Conservation (phyloP, 179 eudicot species). For the Drosera spatulata region DNA sequence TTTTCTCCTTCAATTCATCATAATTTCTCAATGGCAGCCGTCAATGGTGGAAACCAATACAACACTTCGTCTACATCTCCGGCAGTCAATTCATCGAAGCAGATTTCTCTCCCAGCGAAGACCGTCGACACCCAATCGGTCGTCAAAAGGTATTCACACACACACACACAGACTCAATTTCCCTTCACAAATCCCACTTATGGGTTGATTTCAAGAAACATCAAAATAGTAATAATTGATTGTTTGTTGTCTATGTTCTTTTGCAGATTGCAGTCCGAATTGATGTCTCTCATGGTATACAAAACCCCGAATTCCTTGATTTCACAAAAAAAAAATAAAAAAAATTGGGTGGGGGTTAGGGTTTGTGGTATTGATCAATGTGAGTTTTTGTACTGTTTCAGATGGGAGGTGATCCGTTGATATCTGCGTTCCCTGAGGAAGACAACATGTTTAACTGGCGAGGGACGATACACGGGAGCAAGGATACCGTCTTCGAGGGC, state of each 20-base stretch:
- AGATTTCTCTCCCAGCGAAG: slow-evolving; percentile 32
- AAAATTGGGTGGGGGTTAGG: background rate
- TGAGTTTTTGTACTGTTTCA: slow-evolving; percentile 4
- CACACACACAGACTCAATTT: background rate
- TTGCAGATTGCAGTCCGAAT: slow-evolving; percentile 83
- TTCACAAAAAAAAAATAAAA: background rate
- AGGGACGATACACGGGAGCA: slow-evolving; percentile 91
- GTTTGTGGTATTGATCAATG: background rate
- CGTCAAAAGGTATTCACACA: slow-evolving; percentile 45
- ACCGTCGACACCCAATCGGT: slow-evolving; percentile 72
- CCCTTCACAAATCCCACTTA: background rate
- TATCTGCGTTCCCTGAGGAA: slow-evolving; percentile 96
- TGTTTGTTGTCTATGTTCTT: background rate
- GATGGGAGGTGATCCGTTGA: slow-evolving; percentile 91
- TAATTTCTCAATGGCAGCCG: slow-evolving; percentile 26
- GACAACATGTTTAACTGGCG: slow-evolving; percentile 90
- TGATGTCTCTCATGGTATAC: slow-evolving; percentile 94
- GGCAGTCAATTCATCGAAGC: slow-evolving; percentile 24
- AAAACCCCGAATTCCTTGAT: background rate
- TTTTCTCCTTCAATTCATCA: no score
- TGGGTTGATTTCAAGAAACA: background rate
- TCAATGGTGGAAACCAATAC: slow-evolving; percentile 36
- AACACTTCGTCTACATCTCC: slow-evolving; percentile 18
- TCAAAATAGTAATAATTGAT: background rate
- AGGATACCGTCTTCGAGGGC: slow-evolving; percentile 95